Evolutionary conservation across 805 yeast genomes (phyloP).

Genomic region (Saturnispora halmiae): DNA sequence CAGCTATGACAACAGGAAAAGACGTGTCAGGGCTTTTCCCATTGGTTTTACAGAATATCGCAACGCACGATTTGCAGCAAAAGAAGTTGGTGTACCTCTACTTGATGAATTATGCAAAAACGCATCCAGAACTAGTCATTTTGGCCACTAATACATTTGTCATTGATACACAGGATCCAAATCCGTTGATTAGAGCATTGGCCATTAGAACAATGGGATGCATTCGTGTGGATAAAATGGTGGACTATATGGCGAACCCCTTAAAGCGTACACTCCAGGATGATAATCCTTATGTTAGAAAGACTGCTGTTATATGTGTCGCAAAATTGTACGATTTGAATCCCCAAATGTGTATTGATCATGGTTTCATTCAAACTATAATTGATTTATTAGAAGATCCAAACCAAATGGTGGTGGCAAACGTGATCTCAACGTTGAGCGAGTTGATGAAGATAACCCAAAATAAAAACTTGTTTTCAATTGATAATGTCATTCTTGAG

Average conservation of each 20-base stretch:
- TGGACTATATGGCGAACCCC: conserved; percentile 90
- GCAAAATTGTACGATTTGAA: conserved; percentile 88
- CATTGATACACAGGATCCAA: conserved; percentile 89
- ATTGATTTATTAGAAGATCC: conserved; percentile 66
- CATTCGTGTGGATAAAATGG: conserved; percentile 89
- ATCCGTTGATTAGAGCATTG: conserved; percentile 89
- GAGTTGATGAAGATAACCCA: conserved; percentile 46
- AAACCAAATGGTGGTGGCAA: conserved; percentile 96
- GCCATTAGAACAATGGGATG: conserved; percentile 99
- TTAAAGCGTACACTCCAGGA: conserved; percentile 75
- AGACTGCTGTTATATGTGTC: conserved; percentile 95
- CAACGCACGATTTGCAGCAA: conserved; percentile 93
- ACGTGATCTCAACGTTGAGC: conserved; percentile 75
- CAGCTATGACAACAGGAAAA: conserved; percentile 97
- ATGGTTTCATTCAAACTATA: conserved; percentile 70
- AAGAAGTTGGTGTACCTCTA: conserved; percentile 92
- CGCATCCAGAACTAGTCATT: conserved; percentile 92
- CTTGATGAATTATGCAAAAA: conserved; percentile 93
- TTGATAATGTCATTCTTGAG: conserved; percentile 37
- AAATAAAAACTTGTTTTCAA: conserved; percentile 26
- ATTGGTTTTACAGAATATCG: conserved; percentile 90
- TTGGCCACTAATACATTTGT: conserved; percentile 96
- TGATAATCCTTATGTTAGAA: conserved; percentile 94
- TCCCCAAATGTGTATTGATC: conserved; percentile 71
- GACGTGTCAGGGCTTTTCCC: conserved; percentile 94